Evolutionary conservation across 2,329 filamentous ascomycete species (phyloP), one percentile per base, ranked within the genome.

Genomic region (Xylariaceae sp.): DNA sequence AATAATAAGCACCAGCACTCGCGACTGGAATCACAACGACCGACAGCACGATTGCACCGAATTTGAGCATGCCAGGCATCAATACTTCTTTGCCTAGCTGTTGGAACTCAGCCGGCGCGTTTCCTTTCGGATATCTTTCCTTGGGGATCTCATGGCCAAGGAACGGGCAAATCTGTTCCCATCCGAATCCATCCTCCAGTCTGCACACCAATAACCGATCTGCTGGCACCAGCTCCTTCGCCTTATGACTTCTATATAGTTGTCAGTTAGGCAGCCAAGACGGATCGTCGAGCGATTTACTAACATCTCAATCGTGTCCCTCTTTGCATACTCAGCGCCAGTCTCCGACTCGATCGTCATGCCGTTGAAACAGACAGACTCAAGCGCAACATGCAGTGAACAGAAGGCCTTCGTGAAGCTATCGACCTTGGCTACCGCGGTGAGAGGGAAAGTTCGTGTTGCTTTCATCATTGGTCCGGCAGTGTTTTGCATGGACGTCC

Each of bases 141-240:
- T 61, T 50, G 1, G 67, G 68, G 31, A 68, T 62, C 0, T 62
- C 52, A 9, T 61, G 45, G 5, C 54, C 63, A 1, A 70, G 49
- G 43, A 66, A 66, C 1, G 62, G 59, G 36, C 68, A 70, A 2
- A 70, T 64, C 36, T 69, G 51, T 45, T 69, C 66, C 67, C 66
- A 69, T 10, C 64, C 65, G 14, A 68, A 64, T 1, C 62, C 66
- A 36, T 68, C 62, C 48, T 70, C 67, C 1, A 70, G 57, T 35
- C 58, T 65, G 35, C 62, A 53, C 5, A 57, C 52, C n/a, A 66
- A 55, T 18, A 70, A 51, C 31, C 58, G 55, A 14, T 65, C 61
- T 4, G 56, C 30, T 4, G 66, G 66, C 17, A 63, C 53, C 9
- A 62, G 39, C 14, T 47, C 53, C 43, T 63, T 63, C 5, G 56